A percentile compares a stretch with the other conserved stretches of the same genome.
Conservation (phyloP, 2,329 filamentous ascomycete genomes). For the Stromatinia cepivora region DNA sequence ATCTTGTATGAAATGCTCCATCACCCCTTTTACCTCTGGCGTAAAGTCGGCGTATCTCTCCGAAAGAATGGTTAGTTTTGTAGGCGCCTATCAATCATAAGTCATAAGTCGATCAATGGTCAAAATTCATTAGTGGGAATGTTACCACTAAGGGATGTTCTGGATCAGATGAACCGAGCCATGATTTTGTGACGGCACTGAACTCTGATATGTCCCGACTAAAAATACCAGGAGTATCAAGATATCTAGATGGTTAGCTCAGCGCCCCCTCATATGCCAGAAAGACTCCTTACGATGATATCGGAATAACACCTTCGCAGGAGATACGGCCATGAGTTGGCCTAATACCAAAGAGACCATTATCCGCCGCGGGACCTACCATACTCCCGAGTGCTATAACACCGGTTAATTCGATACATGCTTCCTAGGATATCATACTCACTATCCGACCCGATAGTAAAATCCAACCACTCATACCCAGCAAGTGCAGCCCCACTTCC, state of each 20-base stretch:
- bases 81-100: background rate
- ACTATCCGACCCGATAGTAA: slow-evolving; percentile 51
- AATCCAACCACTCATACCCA: slow-evolving; percentile 50
- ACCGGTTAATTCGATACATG: background rate
- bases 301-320: slow-evolving; percentile 25
- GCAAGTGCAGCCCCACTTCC: slow-evolving; percentile 47
- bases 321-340: slow-evolving; percentile 25
- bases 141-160: background rate
- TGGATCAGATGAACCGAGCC: slow-evolving; percentile 13
- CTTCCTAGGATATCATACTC: background rate
- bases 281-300: slow-evolving; percentile 24
- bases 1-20: slow-evolving; percentile 21
- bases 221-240: slow-evolving; percentile 32
- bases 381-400: slow-evolving; percentile 29
- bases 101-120: background rate
- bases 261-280: no score
- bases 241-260: slow-evolving; percentile 21
- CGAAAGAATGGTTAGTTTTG: background rate
- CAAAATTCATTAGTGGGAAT: background rate
- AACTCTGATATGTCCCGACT: slow-evolving; percentile 27
- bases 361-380: slow-evolving; percentile 28
- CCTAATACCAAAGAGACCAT: slow-evolving; percentile 30
- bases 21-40: slow-evolving; percentile 1
- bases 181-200: slow-evolving; percentile 7
- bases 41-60: background rate